Base-by-base conservation (phyloP, 1,284 basidiomycete genomes). In the Schizophyllum amplum region DNA sequence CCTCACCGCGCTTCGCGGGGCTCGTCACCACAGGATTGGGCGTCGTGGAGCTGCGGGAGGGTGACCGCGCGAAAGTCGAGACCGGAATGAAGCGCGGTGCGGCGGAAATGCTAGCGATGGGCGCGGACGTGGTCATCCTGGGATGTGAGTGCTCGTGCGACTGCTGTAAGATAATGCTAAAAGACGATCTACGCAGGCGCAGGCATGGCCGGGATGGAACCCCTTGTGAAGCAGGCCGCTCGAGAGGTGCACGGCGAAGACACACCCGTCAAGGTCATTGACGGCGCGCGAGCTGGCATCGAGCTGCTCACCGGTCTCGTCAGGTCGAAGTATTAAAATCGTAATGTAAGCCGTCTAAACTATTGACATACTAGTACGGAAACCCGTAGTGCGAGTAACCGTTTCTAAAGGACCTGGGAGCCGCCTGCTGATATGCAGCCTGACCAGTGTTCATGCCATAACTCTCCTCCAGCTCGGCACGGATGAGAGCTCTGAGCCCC, bases 121-220 rank as follows among this genome's bases (percentile, higher is more conserved):
- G 71, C 11, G 66, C 65, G 1, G 71, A 72, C 57, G 69, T 71
- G 4, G 66, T 74, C 47, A 62, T 73, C 49, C 56, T 73, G 24
- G 72, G 71, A 22, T 73, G 71, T 57, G 71, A 68, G 53, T 66
- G 66, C 66, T 57, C 47, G 63, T 47, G 25, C 27, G 23, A 24
- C 47, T 21, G 53, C 24, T 42, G 20, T 25, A 17, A 48, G 4
- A 23, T 20, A 23, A 54, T 7, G 46, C 55, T 42, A 17, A 49
- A 24, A 24, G 55, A 15, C 50, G 25, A 15, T 50, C 17, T 42
- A 9, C n/a, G 25, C 15, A 50, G 25, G 25, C 11, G 25, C 52
- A 66, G 67, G 68, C 22, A 73, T 72, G 70, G 65, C 67, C 11
- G 71, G 71, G 5, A 73, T 71, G 69, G 71, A 73, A 59, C 55